Evolutionary conservation across 495 filamentous ascomycete species (phyloP), one percentile per base, ranked within the genome.

Genomic region (Hyaloscypha hepaticicola): DNA sequence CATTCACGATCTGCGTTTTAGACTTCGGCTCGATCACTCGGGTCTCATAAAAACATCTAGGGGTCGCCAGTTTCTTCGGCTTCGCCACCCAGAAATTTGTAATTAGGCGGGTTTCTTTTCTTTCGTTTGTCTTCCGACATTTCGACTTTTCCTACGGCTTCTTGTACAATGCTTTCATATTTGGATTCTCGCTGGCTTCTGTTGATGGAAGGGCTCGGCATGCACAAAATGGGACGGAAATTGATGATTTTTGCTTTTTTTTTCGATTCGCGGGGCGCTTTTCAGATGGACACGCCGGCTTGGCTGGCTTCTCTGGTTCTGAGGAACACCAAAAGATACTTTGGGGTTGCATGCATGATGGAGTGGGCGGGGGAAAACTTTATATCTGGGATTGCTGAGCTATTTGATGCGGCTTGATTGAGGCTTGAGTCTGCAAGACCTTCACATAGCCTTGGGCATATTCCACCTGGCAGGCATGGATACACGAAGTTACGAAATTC

Each of bases 81-180:
- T 29, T 67, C 61, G 69, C 69, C 66, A 72, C 53, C 66, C 63
- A 66, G 53, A 62, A 66, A 72, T 67, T 72, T 72, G 69, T 72
- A 72, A 69, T 72, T 72, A 72, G 66, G 69, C 66, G 65, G n/a
- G 50, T 65, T 68, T 66, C 65, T 66, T 62, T 58, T 55, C 24
- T 60, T 59, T 60, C 31, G 26, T 61, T 55, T 66, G 56, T 60
- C 26, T 58, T 28, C 45, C n/a, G 27, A 57, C 34, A 58, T 56
- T 61, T 69, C 57, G 45, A 26, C 41, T 2, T 49, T 56, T 66
- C 38, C 19, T 56, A 9, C 22, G 16, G 29, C 29, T 64, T 67
- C 69, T 66, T 72, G 69, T 72, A 72, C 48, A 63, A 69, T 72
- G 69, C 55, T 60, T 69, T 66, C 38, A 45, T 64, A 27, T 22